phyloP scores from a whole-genome alignment of 306 rosid species.

The Alnus rubra region DNA sequence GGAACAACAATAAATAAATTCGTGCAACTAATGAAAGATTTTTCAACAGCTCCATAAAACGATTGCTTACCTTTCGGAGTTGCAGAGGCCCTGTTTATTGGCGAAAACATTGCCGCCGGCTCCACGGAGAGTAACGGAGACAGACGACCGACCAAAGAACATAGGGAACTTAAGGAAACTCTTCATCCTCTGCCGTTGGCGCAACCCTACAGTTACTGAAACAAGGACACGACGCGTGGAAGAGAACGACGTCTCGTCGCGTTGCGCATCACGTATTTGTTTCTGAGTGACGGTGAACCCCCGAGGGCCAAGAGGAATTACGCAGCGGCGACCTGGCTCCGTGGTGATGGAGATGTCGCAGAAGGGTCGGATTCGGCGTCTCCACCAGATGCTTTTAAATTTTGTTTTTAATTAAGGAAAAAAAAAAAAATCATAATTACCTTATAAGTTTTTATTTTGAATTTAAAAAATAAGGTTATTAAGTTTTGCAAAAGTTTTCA shows the following conservation, averaged over 20 bases:
- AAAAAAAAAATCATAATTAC: too few species aligned
- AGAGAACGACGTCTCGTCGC: not conserved
- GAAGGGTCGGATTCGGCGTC: not conserved
- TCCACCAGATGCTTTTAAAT: too few species aligned
- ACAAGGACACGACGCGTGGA: not conserved
- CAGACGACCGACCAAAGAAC: not conserved
- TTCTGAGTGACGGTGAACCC: too few species aligned
- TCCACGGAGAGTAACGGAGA: not conserved
- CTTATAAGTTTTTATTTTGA: too few species aligned
- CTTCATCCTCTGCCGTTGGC: not conserved
- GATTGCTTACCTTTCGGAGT: not conserved
- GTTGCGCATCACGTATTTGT: not conserved
- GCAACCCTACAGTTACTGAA: not conserved
- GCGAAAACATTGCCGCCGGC: constrained; percentile 26
- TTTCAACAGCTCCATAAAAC: not conserved
- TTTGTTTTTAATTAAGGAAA: too few species aligned
- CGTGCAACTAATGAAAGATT: not conserved
- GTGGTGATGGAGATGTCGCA: not conserved
- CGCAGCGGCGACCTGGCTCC: not conserved
- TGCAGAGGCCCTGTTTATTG: not conserved
- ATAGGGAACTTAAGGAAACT: not conserved
- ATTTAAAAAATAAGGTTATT: too few species aligned
- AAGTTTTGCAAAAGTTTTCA: too few species aligned
- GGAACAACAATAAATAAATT: not conserved
- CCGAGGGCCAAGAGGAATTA: too few species aligned